A percentile compares a stretch with the other conserved stretches of the same genome.
Evolutionary conservation across 306 rosid genomes (phyloP).

Genomic region (Phaseolus lunatus): DNA sequence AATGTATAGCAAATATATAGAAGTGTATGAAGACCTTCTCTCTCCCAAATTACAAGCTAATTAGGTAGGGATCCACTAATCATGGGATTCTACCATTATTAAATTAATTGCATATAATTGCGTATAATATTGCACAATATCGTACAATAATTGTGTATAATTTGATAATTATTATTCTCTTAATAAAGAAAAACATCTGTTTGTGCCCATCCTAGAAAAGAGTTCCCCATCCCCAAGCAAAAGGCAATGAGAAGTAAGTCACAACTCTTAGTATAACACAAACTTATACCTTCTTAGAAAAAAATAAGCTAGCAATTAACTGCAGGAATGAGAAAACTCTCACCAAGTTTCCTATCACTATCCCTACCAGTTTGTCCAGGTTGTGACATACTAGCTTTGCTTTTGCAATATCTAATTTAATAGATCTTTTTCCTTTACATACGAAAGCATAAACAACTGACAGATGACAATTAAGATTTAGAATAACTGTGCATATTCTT

Average conservation of each 20-base stretch:
- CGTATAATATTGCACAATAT: too few species aligned
- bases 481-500: neutral
- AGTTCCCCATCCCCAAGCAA: neutral
- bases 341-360: neutral
- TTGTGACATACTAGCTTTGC: conserved; percentile 11
- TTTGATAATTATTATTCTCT: neutral
- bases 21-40: too few species aligned
- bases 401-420: conserved; percentile 5
- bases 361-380: neutral
- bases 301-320: neutral
- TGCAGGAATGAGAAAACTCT: conserved; percentile 4
- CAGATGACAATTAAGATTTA: neutral
- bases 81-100: too few species aligned
- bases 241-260: conserved; percentile 4
- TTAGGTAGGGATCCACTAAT: too few species aligned
- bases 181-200: conserved; percentile 13
- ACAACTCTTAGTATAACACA: neutral
- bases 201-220: neutral
- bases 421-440: neutral
- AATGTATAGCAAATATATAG: too few species aligned
- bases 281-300: neutral
- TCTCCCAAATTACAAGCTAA: too few species aligned
- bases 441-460: neutral
- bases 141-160: too few species aligned
- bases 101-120: too few species aligned